Evolutionary conservation across 1,284 basidiomycete genomes (phyloP).

Genomic region (Trichosporon sp.): DNA sequence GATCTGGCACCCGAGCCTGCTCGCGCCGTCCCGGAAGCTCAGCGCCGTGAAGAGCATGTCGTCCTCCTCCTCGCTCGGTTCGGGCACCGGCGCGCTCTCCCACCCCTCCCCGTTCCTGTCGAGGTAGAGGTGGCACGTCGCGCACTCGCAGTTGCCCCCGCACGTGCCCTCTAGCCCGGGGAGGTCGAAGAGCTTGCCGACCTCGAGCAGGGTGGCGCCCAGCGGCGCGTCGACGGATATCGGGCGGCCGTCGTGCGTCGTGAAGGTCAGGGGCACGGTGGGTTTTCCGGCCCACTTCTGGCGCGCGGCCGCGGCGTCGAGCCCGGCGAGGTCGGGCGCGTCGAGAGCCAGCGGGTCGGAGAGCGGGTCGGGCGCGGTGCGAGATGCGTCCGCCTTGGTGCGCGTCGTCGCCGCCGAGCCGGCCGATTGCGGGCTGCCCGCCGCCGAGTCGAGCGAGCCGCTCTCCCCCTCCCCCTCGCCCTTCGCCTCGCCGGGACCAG

Average conservation of each 20-base stretch:
- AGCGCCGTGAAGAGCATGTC: conserved; percentile 50
- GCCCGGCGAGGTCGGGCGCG: background rate
- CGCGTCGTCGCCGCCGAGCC: background rate
- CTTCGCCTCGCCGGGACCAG: background rate
- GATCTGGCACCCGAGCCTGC: conserved; percentile 49
- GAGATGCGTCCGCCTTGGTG: background rate
- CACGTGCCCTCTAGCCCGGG: conserved; percentile 49
- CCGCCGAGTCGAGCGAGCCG: background rate
- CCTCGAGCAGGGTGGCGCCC: conserved; percentile 42
- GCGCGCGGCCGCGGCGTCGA: background rate
- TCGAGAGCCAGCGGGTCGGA: background rate
- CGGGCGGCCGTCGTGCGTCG: conserved; percentile 35
- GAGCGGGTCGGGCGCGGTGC: background rate
- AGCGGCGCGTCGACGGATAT: conserved; percentile 26
- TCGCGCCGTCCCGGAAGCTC: conserved; percentile 35
- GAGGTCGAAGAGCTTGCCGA: conserved; percentile 40
- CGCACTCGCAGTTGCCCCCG: conserved; percentile 50
- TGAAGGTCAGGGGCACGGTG: conserved; percentile 31
- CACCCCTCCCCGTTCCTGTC: conserved; percentile 10
- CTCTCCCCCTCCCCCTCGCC: background rate
- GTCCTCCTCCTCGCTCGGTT: conserved; percentile 43
- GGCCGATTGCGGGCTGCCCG: background rate
- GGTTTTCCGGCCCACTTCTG: background rate
- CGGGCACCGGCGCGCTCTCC: conserved; percentile 27
- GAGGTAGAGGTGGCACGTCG: conserved; percentile 49